A percentile compares a stretch with the other conserved stretches of the same genome.
phyloP scores from a whole-genome alignment of 352 stramenopile genomes.

The Paralagenidium karlingii region DNA sequence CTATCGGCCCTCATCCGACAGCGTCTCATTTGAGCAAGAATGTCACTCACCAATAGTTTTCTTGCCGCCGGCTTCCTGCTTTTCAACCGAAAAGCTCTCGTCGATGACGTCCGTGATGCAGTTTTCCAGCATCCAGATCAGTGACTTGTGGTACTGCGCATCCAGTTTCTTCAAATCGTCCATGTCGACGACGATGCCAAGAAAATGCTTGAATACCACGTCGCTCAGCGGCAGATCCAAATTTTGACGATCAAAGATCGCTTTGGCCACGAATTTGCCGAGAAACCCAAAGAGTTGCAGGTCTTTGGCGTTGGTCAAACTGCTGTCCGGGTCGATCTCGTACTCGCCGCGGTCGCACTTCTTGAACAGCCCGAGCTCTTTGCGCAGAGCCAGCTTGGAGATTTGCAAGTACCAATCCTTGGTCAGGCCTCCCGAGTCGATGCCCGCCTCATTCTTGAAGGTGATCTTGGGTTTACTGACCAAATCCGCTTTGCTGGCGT shows the following conservation, averaged over 20 bases:
- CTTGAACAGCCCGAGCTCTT: conserved; percentile 30
- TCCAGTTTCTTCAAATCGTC: conserved; percentile 65
- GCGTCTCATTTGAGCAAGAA: conserved; percentile 9
- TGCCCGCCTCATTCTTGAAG: conserved; percentile 72
- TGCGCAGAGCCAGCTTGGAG: conserved; percentile 26
- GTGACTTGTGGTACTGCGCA: conserved; percentile 62
- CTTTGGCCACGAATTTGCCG: conserved; percentile 72
- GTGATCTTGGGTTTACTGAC: conserved; percentile 62
- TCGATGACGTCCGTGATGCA: conserved; percentile 64
- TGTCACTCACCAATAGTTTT: conserved; percentile 32
- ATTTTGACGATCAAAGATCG: conserved; percentile 77
- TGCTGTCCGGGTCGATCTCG: conserved; percentile 28
- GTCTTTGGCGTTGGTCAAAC: conserved; percentile 13
- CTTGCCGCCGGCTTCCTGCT: conserved; percentile 22
- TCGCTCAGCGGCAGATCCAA: conserved; percentile 71
- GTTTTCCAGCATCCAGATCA: conserved; percentile 82
- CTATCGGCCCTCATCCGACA: neutral
- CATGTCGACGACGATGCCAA: conserved; percentile 25
- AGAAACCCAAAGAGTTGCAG: conserved; percentile 42
- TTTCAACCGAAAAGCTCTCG: conserved; percentile 77
- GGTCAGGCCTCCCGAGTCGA: conserved; percentile 79
- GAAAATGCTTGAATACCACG: conserved; percentile 53
- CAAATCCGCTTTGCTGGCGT: conserved; percentile 31
- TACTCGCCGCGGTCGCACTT: conserved; percentile 31
- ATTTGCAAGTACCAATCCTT: conserved; percentile 85